phyloP scores from a whole-genome alignment of 306 rosid genomes.

The Carpinus fangiana region DNA sequence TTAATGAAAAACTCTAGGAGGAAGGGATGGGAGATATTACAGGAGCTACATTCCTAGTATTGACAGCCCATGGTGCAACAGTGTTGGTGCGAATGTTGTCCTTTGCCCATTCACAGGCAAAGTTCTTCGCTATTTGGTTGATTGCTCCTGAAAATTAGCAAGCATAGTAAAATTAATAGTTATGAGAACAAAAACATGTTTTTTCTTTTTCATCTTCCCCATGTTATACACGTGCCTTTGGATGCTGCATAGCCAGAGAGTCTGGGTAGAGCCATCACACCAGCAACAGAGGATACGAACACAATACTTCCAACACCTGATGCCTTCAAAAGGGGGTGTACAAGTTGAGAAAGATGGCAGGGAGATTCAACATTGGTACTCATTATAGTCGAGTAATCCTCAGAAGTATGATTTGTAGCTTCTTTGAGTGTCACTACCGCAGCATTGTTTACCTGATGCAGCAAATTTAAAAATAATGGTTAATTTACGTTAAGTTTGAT shows the following conservation, averaged over 20 bases:
- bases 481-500: too few species aligned
- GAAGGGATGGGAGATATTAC: not conserved
- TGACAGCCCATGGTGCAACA: slow-evolving; percentile 56
- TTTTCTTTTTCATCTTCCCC: not conserved
- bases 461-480: not conserved
- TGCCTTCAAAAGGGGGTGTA: slow-evolving; percentile 49
- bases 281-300: slow-evolving; percentile 49
- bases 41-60: not conserved
- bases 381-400: slow-evolving; percentile 37
- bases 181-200: not conserved
- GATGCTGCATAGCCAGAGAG: slow-evolving; percentile 53
- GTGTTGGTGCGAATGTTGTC: slow-evolving; percentile 54
- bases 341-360: slow-evolving; percentile 43
- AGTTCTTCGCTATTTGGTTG: slow-evolving; percentile 58
- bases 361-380: slow-evolving; percentile 36
- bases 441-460: slow-evolving; percentile 39
- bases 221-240: slow-evolving; percentile 42
- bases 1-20: too few species aligned
- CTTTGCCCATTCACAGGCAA: slow-evolving; percentile 76
- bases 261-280: slow-evolving; percentile 39
- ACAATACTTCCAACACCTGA: slow-evolving; percentile 45
- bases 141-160: slow-evolving; percentile 47
- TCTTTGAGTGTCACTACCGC: slow-evolving; percentile 1
- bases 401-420: slow-evolving; percentile 15
- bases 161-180: not conserved